Conservation (phyloP, 2,329 filamentous ascomycete genomes). For the Sodiomyces alkalinus region DNA sequence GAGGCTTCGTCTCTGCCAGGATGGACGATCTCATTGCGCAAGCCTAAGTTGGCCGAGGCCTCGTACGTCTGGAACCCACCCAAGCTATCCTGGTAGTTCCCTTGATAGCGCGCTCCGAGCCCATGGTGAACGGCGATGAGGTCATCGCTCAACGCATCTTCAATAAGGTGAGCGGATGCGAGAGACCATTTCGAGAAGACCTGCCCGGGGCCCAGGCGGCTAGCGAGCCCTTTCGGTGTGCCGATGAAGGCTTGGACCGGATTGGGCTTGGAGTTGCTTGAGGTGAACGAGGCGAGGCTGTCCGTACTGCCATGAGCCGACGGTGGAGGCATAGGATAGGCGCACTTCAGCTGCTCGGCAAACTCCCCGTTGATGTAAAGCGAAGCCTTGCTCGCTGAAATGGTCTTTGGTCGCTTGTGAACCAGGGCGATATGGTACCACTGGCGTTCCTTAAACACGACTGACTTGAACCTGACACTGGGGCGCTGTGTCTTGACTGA, state of each 20-base stretch:
- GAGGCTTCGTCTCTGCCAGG: slow-evolving; percentile 82
- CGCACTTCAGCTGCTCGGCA: slow-evolving; percentile 77
- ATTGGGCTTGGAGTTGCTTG: slow-evolving; percentile 38
- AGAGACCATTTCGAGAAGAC: slow-evolving; percentile 76
- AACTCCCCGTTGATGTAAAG: slow-evolving; percentile 91
- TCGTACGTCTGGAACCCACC: slow-evolving; percentile 94
- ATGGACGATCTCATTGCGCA: slow-evolving; percentile 82
- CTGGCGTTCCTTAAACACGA: slow-evolving; percentile 54
- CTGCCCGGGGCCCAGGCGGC: slow-evolving; percentile 55
- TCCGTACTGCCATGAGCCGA: slow-evolving; percentile 46
- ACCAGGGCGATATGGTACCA: slow-evolving; percentile 95
- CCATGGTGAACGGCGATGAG: slow-evolving; percentile 81
- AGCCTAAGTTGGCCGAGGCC: slow-evolving; percentile 76
- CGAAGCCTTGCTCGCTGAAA: slow-evolving; percentile 64
- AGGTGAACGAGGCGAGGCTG: slow-evolving; percentile 55
- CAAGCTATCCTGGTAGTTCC: slow-evolving; percentile 92
- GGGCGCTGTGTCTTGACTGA: slow-evolving; percentile 75
- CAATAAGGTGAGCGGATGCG: slow-evolving; percentile 77
- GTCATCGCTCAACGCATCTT: slow-evolving; percentile 80
- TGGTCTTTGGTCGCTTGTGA: slow-evolving; percentile 63
- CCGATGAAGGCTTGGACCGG: slow-evolving; percentile 86
- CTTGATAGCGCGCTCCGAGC: slow-evolving; percentile 79
- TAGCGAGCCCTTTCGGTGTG: slow-evolving; percentile 77
- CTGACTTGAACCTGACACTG: slow-evolving; percentile 84
- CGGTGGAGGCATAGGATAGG: slow-evolving; percentile 68